A percentile compares a stretch with the other conserved stretches of the same genome.
These are phyloP conservation scores for Fragaria vesca DNA, from an alignment of 306 rosid genomes.

Conservation along the genomic window DNA sequence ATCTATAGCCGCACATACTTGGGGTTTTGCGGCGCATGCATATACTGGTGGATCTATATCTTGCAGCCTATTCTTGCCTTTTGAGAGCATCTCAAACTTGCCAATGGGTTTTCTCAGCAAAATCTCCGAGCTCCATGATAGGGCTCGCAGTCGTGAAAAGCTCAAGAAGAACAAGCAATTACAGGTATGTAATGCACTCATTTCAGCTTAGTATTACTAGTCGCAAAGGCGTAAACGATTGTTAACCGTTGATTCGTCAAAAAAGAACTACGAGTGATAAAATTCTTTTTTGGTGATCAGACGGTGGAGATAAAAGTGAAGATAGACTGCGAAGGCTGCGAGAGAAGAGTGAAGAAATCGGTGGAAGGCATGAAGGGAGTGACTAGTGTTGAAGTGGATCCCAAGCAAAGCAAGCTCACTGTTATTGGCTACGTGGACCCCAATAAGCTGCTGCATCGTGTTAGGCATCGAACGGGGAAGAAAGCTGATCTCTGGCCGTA, in stretches of 20 bases:
- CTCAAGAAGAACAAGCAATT: constrained; percentile 30
- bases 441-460: constrained; percentile 34
- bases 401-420: constrained; percentile 44
- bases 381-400: constrained; percentile 39
- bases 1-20: background rate
- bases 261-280: background rate
- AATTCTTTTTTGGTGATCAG: background rate
- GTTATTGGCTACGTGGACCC: constrained; percentile 48
- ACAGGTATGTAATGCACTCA: constrained; percentile 10
- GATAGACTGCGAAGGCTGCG: constrained; percentile 54
- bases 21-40: background rate
- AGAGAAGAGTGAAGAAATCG: constrained; percentile 40
- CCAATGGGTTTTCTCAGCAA: constrained; percentile 30
- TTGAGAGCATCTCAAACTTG: background rate
- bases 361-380: constrained; percentile 55
- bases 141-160: constrained; percentile 4
- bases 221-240: background rate
- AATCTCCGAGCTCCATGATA: constrained; percentile 12
- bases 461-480: constrained; percentile 49
- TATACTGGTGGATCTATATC: background rate
- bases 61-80: no score
- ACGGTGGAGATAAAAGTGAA: constrained; percentile 56
- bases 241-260: background rate
- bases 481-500: constrained; percentile 55
- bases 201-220: background rate